phyloP scores from a whole-genome alignment of 2,329 filamentous ascomycete species.

The Colletotrichum sp. region DNA sequence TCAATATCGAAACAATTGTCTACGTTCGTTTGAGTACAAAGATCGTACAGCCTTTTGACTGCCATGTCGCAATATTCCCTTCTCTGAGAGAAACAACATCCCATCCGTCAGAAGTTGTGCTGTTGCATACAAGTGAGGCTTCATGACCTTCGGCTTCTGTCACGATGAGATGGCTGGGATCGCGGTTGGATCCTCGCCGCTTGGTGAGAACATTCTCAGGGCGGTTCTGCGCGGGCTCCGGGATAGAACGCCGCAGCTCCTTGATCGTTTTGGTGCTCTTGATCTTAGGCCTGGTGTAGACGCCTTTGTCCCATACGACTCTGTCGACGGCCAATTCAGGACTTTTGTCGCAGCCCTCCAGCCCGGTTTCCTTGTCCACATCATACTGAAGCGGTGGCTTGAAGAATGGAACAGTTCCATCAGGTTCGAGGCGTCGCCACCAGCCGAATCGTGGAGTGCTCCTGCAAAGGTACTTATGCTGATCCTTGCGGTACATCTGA shows the following conservation, averaged over 20 bases:
- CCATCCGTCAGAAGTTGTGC: constrained; percentile 30
- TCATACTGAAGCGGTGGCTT: constrained; percentile 27
- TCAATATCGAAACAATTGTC: not conserved
- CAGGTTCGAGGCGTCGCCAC: constrained; percentile 20
- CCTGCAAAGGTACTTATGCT: constrained; percentile 19
- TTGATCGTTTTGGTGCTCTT: not conserved
- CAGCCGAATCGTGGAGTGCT: constrained; percentile 25
- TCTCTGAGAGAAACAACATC: constrained; percentile 34
- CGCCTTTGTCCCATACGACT: constrained; percentile 12
- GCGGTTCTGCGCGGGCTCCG: not conserved
- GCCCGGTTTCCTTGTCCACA: not conserved
- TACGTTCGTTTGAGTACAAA: constrained; percentile 23
- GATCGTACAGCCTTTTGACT: constrained; percentile 26
- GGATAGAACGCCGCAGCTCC: not conserved
- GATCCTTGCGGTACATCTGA: constrained; percentile 14
- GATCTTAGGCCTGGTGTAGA: not conserved
- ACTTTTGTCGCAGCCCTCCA: constrained; percentile 14
- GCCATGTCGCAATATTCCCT: constrained; percentile 36
- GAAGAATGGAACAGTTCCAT: constrained; percentile 28
- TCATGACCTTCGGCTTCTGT: constrained; percentile 28
- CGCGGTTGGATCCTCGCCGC: not conserved
- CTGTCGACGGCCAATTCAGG: constrained; percentile 21
- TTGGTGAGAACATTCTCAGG: not conserved
- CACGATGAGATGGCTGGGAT: constrained; percentile 23
- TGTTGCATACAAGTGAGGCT: constrained; percentile 33